phyloP scores from a whole-genome alignment of 192 early-diverging fungal species.

The Rhizophagus clarus region DNA sequence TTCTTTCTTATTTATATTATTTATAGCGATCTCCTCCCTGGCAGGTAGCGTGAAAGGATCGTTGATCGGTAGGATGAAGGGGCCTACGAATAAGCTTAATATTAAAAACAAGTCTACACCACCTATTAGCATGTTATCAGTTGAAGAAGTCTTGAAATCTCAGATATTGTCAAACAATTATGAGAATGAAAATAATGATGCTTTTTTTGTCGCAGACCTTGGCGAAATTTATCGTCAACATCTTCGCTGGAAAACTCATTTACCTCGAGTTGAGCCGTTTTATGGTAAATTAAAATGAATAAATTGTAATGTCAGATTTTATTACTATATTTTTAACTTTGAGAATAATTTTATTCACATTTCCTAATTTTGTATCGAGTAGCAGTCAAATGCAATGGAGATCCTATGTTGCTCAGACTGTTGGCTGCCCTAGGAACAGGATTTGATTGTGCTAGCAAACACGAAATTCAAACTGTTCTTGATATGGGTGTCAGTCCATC shows the following conservation, averaged over 20 bases:
- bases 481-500: slow-evolving; percentile 68
- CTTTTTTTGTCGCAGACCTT: slow-evolving; percentile 95
- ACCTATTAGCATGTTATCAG: slow-evolving; percentile 12
- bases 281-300: slow-evolving; percentile 63
- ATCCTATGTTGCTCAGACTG: slow-evolving; percentile 79
- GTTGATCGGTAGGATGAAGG: too few species aligned
- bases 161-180: not conserved
- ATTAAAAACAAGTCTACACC: not conserved
- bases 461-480: slow-evolving; percentile 85
- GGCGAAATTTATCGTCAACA: slow-evolving; percentile 91
- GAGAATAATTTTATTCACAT: not conserved
- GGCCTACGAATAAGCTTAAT: not conserved
- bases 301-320: not conserved
- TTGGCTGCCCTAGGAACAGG: slow-evolving; percentile 83
- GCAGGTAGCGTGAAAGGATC: slow-evolving; percentile 28
- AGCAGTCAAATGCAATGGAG: slow-evolving; percentile 98
- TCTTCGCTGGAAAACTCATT: slow-evolving; percentile 73
- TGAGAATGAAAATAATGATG: slow-evolving; percentile 75
- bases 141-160: slow-evolving; percentile 24
- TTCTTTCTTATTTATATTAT: too few species aligned
- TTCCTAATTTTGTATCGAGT: slow-evolving; percentile 16
- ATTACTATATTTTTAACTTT: slow-evolving; percentile 16
- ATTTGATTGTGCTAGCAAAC: slow-evolving; percentile 97
- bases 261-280: slow-evolving; percentile 95
- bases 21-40: slow-evolving; percentile 33